Base-by-base conservation (phyloP, 2,329 filamentous ascomycete species). In the Xylaria sp. region DNA sequence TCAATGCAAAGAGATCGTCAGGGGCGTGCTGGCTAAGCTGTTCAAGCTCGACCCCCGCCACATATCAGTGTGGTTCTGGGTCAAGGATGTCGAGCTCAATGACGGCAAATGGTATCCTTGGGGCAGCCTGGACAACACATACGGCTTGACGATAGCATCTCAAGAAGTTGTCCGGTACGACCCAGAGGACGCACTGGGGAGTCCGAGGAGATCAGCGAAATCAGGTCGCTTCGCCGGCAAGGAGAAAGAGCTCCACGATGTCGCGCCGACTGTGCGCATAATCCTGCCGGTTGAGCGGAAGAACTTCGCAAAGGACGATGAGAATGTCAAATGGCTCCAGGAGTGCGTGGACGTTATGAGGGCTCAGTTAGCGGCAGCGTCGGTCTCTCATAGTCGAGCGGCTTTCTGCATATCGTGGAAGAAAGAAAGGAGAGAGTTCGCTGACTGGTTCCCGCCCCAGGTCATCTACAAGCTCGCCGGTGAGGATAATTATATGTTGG, bases 341-440 rank as follows among this genome's bases (percentile, higher is more conserved):
- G 57, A 68, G 13, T 71, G 66, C 20, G 68, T 71, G 12, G 62
- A 66, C 8, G 48, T 62, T 3, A 59, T 68, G 36, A 36, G 68
- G 43, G n/a, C 33, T n/a, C 58, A 68, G n/a, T 23, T 71, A 33
- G 36, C 58, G 8, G 39, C 33, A 7, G 41, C 36, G 2, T 71
- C 66, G 1, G n/a, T 43, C 8, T 36, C 55, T 12, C 63, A 68
- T 39, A 65, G 66, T 20, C 68, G 57, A 18, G 66, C 66, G 2
- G 68, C 68, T 15, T 63, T 71, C 62, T 62, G 66, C 3, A 68
- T 71, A 9, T 71, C 66, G 4, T 71, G 68, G 68, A 60, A 60
- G 55, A 63, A 64, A 2, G 68, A 71, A 48, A 65, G 51, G n/a
- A 68, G 57, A 46, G 64, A 66, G 1, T 63, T 60, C 33, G 68